phyloP scores from a whole-genome alignment of 805 yeast species.

The Suhomyces prunicola region DNA sequence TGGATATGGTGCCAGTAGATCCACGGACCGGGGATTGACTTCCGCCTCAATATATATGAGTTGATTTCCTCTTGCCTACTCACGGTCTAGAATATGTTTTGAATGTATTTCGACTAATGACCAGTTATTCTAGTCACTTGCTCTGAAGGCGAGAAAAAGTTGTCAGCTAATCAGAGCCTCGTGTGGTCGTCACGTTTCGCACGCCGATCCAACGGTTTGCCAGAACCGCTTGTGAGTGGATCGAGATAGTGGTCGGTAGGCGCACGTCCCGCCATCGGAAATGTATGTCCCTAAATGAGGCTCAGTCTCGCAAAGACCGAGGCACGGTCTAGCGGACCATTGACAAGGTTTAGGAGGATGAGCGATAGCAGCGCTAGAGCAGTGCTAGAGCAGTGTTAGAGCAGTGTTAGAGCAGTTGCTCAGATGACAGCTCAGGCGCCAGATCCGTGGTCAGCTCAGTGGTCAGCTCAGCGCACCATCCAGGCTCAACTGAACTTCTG shows the following conservation, averaged over 20 bases:
- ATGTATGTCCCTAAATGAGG: background rate
- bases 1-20: background rate
- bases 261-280: slow-evolving; percentile 1
- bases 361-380: background rate
- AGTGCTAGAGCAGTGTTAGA: background rate
- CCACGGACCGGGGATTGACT: background rate
- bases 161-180: background rate
- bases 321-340: background rate
- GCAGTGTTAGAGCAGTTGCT: background rate
- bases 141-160: background rate
- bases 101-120: too few species aligned
- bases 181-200: background rate
- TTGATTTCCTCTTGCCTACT: background rate
- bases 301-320: background rate
- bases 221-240: slow-evolving; percentile 3
- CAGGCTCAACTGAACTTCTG: too few species aligned
- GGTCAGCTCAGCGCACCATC: too few species aligned
- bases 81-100: too few species aligned
- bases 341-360: too few species aligned
- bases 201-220: background rate
- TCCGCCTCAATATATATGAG: background rate
- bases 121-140: too few species aligned
- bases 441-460: too few species aligned
- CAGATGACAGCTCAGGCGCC: too few species aligned
- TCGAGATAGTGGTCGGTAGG: background rate